Base-by-base conservation (phyloP, 768 basidiomycete genomes). In the Boletus eberwhitei region DNA sequence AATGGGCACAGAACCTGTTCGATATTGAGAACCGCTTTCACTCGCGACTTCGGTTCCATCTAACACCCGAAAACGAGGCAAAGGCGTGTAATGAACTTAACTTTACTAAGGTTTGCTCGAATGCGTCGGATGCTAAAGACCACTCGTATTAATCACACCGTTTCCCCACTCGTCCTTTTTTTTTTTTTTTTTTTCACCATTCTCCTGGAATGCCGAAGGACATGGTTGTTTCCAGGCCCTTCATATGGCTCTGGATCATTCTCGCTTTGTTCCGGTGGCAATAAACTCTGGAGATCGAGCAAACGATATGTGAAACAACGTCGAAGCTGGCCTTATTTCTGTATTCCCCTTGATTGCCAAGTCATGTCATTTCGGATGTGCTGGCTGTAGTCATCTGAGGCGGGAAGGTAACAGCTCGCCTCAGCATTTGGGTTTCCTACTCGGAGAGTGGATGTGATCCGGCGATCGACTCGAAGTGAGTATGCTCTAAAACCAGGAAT, bases 31-130 rank as follows among this genome's bases (percentile, higher is more conserved):
- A 14, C 17, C 17, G 22, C 6, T n/a, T 49, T 48, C 32, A 38
- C 50, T 42, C 38, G 44, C 57, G 44, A 37, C 38, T 46, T 63
- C 60, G 49, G 53, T 57, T 63, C 60, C 47, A 47, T 48, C 29
- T 40, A 52, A 45, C 60, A 60, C 43, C 53, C 55, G 57, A 61
- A 52, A 68, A 68, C 59, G 65, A 57, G 64, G 67, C 50, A 43
- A 46, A 50, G 45, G 57, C 53, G 29, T 65, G 67, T 50, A 22
- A 19, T 35, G 34, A 66, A 66, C 66, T 39, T 55, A 57, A 65
- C 61, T 39, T 58, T 63, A 39, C 35, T 16, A 31, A 40, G 9
- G 40, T 26, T 46, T 37, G 31, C 31, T 41, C 14, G 37, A 31
- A 24, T n/a, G 22, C n/a, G 38, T 22, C 24, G 21, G 36, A 43